Evolutionary conservation across 2,329 filamentous ascomycete species (phyloP).

Genomic region (Exophiala lecanii-corni): DNA sequence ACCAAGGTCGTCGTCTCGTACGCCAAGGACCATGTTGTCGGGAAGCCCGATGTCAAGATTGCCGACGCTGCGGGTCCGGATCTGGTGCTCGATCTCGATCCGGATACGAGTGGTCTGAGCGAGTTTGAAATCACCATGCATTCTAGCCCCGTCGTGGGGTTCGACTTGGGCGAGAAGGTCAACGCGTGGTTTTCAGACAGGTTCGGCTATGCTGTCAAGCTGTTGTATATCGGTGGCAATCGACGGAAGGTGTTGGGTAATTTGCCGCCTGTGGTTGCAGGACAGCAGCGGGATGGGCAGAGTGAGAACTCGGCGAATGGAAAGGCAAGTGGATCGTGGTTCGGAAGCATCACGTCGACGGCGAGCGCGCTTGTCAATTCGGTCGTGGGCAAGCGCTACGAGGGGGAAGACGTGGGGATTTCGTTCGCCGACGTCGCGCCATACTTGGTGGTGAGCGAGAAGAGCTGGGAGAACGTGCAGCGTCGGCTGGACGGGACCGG

Average conservation of each 20-base stretch:
- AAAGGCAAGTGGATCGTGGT: constrained; percentile 13
- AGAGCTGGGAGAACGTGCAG: constrained; percentile 56
- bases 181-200: constrained; percentile 64
- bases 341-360: constrained; percentile 18
- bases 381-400: constrained; percentile 11
- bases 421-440: constrained; percentile 72
- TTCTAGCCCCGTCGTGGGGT: constrained; percentile 53
- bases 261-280: constrained; percentile 43
- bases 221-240: constrained; percentile 62
- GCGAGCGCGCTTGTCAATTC: constrained; percentile 10
- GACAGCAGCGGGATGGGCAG: constrained; percentile 16
- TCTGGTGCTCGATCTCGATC: constrained; percentile 56
- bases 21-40: constrained; percentile 21
- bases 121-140: constrained; percentile 56
- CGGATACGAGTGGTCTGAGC: constrained; percentile 44
- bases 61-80: constrained; percentile 27
- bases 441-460: constrained; percentile 65
- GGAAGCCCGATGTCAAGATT: constrained; percentile 19
- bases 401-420: constrained; percentile 47
- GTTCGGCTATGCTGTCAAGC: constrained; percentile 57
- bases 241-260: constrained; percentile 60
- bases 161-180: constrained; percentile 58
- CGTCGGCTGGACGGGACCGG: constrained; percentile 44
- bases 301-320: background rate
- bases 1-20: constrained; percentile 22